Conservation (phyloP, 371 early-diverging fungal species). For the Vairimorpha necatrix region DNA sequence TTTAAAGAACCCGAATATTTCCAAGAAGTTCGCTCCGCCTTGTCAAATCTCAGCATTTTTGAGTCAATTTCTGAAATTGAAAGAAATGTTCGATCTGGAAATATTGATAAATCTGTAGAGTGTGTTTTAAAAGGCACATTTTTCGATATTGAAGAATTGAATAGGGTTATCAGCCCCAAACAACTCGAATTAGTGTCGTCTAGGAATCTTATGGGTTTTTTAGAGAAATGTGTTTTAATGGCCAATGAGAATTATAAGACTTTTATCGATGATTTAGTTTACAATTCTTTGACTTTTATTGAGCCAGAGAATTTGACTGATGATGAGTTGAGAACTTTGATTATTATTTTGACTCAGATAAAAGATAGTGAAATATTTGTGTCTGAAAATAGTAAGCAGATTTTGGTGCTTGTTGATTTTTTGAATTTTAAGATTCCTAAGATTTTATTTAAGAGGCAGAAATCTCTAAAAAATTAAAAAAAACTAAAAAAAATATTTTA, state of each 20-base stretch:
- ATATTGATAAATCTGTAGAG: background rate
- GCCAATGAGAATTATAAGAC: background rate
- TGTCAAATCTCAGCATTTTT: background rate
- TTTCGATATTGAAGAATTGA: background rate
- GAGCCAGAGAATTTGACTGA: background rate
- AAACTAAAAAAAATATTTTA: too few relatives aligned
- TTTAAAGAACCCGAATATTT: conserved; percentile 39
- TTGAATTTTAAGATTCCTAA: conserved; percentile 6
- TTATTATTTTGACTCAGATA: background rate
- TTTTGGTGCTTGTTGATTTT: conserved; percentile 3
- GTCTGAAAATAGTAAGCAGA: background rate
- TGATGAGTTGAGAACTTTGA: conserved; percentile 4
- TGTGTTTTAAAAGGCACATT: background rate
- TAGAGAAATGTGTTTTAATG: background rate
- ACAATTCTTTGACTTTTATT: background rate
- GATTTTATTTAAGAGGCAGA: conserved; percentile 4
- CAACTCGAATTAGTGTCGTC: background rate
- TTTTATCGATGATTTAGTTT: background rate
- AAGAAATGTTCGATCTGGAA: background rate
- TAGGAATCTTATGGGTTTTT: background rate
- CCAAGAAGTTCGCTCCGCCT: conserved; percentile 23
- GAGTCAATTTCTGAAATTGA: background rate
- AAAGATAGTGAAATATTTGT: conserved; percentile 6
- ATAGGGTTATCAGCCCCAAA: background rate
- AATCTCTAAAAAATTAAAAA: conserved; percentile 9